Evolutionary conservation across 2,329 filamentous ascomycete species (phyloP).

Genomic region (Aspergillus terreus): DNA sequence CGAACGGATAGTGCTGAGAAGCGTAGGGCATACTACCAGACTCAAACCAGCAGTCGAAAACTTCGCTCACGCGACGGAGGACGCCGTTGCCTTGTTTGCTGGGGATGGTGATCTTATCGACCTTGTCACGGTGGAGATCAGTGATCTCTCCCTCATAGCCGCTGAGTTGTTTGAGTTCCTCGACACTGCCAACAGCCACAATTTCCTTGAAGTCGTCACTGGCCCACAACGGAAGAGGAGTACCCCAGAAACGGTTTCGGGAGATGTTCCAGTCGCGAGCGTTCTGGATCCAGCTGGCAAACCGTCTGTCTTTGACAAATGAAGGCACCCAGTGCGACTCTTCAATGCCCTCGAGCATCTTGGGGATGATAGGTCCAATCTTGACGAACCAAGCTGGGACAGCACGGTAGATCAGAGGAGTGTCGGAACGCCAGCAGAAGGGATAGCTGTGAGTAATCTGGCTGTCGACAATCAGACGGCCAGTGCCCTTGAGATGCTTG

Average conservation of each 20-base stretch:
- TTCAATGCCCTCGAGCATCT: constrained; percentile 89
- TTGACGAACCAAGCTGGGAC: constrained; percentile 95
- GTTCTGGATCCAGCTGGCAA: constrained; percentile 85
- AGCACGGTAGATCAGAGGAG: constrained; percentile 85
- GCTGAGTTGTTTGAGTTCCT: constrained; percentile 78
- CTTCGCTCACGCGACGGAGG: constrained; percentile 77
- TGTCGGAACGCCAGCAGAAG: constrained; percentile 93
- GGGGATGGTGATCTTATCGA: constrained; percentile 91
- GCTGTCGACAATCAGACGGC: constrained; percentile 76
- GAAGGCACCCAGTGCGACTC: constrained; percentile 87
- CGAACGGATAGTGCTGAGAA: constrained; percentile 86
- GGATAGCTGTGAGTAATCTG: constrained; percentile 89
- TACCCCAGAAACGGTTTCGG: constrained; percentile 93
- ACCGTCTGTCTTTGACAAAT: constrained; percentile 87
- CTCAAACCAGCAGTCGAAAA: constrained; percentile 97
- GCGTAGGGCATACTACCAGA: constrained; percentile 95
- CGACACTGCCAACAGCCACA: constrained; percentile 79
- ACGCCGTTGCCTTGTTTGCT: constrained; percentile 81
- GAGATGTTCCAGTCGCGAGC: constrained; percentile 95
- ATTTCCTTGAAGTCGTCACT: constrained; percentile 85
- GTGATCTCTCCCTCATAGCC: constrained; percentile 79
- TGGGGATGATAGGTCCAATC: constrained; percentile 74
- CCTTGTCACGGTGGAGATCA: constrained; percentile 87
- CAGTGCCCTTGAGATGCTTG: constrained; percentile 74
- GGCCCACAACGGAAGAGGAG: constrained; percentile 85